These are phyloP conservation scores for Claviceps purpurea DNA, from an alignment of 2,329 filamentous ascomycete genomes.

Conservation along the genomic window DNA sequence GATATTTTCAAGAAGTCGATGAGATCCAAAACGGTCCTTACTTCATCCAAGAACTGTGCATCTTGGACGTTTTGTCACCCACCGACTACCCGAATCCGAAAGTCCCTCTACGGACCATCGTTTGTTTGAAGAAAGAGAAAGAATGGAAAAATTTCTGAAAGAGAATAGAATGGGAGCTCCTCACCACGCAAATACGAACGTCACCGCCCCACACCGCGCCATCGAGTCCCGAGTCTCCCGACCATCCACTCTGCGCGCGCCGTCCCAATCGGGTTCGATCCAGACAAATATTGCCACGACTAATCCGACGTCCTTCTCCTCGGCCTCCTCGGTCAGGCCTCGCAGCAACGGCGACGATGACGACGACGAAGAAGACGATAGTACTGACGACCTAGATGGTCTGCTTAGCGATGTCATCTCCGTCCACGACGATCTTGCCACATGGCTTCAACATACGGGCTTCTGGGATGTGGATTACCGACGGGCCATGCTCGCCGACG, in stretches of 20 bases:
- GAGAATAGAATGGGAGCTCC: not conserved
- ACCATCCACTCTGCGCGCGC: not conserved
- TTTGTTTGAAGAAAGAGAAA: too few species aligned
- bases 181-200: not conserved
- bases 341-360: not conserved
- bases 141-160: too few species aligned
- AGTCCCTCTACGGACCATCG: too few species aligned
- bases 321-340: not conserved
- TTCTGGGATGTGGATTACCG: slow-evolving; percentile 12
- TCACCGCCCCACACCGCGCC: not conserved
- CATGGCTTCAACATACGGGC: slow-evolving; percentile 15
- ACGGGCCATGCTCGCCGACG: slow-evolving; percentile 5
- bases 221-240: not conserved
- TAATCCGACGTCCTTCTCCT: not conserved
- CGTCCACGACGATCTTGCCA: slow-evolving; percentile 9
- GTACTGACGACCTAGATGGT: not conserved
- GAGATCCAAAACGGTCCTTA: too few species aligned
- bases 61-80: too few species aligned
- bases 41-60: too few species aligned
- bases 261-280: not conserved
- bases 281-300: not conserved
- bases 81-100: too few species aligned
- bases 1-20: too few species aligned
- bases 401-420: not conserved
- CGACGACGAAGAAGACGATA: not conserved